Evolutionary conservation across 257 asterid species (phyloP), one percentile per base, ranked within the genome.

Genomic region (Hygrophila difformis): DNA sequence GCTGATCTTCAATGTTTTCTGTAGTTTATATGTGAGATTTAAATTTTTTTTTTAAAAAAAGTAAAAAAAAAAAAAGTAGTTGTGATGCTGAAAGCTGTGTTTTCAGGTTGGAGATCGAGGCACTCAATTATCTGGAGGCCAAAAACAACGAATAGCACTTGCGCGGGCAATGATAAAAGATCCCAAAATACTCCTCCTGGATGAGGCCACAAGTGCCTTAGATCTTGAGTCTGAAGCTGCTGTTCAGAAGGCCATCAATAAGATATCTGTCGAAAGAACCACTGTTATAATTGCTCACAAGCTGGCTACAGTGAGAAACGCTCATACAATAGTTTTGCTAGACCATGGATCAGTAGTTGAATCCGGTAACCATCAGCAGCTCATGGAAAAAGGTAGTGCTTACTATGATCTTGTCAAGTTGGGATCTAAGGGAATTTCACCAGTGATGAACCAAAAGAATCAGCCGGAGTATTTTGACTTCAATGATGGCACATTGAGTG

Each of bases 151-250:
- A 8, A 70, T 85, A 39, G 91, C 95, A 4, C 67, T 85, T 14
- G 95, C 95, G 42, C 81, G 95, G 47, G 95, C 95, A 0, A 78
- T 85, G 74, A 68, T 81, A 56, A 76, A 85, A 54, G 87, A 78
- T 36, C 95, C 95, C 0, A 72, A 28, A 45, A 67, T 78, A 37
- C 93, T 85, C 31, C 87, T 85, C 6, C 44, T 81, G 57, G 95
- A 85, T 26, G 95, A 85, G 76, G 92, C 95, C 6, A 85, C 95
- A 26, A 85, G 95, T 61, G 95, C 95, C 20, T 53, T 85, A 8
- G 95, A 85, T 49, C 74, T 87, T 0, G 81, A 77, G 44, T 77
- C 95, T 2, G 93, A 85, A 56, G 53, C 64, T 3, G 51, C 66
- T 1, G 93, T 85, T 41, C 93, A 85, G 51, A 70, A 72, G 70